These are phyloP conservation scores for Pholiota microspora DNA, from an alignment of 768 basidiomycete genomes.

Conservation along the genomic window DNA sequence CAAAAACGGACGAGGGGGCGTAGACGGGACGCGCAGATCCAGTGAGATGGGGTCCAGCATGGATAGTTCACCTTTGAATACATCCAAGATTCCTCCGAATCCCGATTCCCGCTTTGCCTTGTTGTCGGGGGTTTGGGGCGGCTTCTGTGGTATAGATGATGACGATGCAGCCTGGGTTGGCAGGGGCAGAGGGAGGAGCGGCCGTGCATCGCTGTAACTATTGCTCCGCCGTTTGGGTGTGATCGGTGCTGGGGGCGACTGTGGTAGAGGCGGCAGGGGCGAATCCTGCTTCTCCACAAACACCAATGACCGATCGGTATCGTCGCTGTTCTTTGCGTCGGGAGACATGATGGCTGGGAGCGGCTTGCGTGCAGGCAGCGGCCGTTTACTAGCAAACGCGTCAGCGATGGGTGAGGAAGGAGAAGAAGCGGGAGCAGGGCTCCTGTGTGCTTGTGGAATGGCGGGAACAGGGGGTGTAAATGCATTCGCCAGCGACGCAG, in stretches of 20 bases:
- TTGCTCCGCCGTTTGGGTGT: conserved; percentile 62
- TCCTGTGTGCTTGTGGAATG: conserved; percentile 44
- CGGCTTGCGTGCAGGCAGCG: conserved; percentile 45
- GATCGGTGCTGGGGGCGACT: conserved; percentile 25
- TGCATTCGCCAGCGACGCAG: conserved; percentile 36
- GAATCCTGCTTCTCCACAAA: conserved; percentile 46
- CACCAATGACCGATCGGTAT: conserved; percentile 53
- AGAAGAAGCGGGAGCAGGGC: conserved; percentile 26
- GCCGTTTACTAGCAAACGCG: conserved; percentile 36
- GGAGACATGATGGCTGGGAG: conserved; percentile 56
- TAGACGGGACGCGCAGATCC: conserved; percentile 66
- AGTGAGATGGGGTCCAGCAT: conserved; percentile 62
- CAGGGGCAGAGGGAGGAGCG: conserved; percentile 43
- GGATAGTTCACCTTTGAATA: conserved; percentile 72
- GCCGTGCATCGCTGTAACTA: conserved; percentile 58
- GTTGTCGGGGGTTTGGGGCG: conserved; percentile 12
- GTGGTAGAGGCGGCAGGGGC: conserved; percentile 33
- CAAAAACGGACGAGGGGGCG: conserved; percentile 45
- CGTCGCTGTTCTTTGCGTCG: conserved; percentile 29
- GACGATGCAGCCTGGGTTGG: conserved; percentile 31
- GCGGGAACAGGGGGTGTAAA: conserved; percentile 53
- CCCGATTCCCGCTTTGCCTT: conserved; percentile 36
- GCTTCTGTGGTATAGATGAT: conserved; percentile 19
- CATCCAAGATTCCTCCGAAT: conserved; percentile 62
- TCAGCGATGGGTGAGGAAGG: conserved; percentile 46